phyloP scores from a whole-genome alignment of 768 basidiomycete species.

The Omphalotus guepiniiformis region DNA sequence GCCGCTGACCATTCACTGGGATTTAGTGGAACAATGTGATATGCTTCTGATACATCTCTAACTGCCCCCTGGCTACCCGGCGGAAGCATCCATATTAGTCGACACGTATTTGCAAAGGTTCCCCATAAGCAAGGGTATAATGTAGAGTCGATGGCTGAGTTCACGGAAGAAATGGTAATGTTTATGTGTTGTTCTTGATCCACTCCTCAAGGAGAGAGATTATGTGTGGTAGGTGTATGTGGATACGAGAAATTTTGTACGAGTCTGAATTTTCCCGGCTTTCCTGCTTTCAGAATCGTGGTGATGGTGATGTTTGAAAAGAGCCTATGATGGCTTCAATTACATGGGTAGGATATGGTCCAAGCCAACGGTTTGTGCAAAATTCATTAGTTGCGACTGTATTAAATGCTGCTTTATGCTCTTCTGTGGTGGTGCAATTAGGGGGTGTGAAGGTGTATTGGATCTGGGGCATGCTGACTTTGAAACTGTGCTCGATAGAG shows the following conservation, averaged over 20 bases:
- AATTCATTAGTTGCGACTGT: constrained; percentile 22
- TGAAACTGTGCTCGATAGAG: constrained; percentile 10
- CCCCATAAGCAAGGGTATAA: constrained; percentile 26
- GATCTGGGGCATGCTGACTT: background rate
- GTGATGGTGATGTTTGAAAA: constrained; percentile 33
- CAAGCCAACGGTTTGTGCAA: constrained; percentile 22
- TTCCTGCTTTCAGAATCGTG: constrained; percentile 31
- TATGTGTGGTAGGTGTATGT: constrained; percentile 1
- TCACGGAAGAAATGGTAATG: background rate
- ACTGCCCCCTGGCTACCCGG: constrained; percentile 25
- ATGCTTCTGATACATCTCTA: constrained; percentile 30
- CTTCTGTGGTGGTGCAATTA: background rate
- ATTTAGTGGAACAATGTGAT: constrained; percentile 24
- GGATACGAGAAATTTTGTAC: constrained; percentile 38
- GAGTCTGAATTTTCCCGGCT: constrained; percentile 25
- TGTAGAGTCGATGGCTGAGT: background rate
- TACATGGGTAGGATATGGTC: constrained; percentile 22
- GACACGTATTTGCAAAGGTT: constrained; percentile 14
- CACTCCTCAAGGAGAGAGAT: too few relatives aligned
- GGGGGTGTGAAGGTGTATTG: background rate
- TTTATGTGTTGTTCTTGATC: background rate
- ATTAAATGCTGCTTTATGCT: constrained; percentile 9
- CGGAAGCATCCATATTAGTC: constrained; percentile 23
- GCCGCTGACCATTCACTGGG: constrained; percentile 24
- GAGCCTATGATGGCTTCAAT: constrained; percentile 28